Evolutionary conservation across 257 asterid genomes (phyloP), one percentile per base, ranked within the genome.

Genomic region (Ocimum tenuiflorum): DNA sequence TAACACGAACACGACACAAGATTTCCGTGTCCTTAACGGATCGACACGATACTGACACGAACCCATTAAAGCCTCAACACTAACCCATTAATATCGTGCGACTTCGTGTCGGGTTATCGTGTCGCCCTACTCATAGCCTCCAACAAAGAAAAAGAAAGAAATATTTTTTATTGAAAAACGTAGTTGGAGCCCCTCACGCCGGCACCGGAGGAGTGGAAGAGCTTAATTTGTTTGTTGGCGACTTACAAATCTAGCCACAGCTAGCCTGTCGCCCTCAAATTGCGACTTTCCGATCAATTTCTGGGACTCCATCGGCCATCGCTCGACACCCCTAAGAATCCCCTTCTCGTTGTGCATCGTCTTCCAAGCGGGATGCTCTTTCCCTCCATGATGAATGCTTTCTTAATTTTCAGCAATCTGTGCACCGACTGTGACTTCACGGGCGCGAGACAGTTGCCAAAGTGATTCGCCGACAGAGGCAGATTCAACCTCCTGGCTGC

Each of bases 191-290:
- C n/a, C n/a, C n/a, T n/a, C n/a, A n/a, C n/a, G n/a, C n/a, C n/a
- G n/a, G n/a, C n/a, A n/a, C n/a, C n/a, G n/a, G n/a, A n/a, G n/a
- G n/a, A n/a, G n/a, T n/a, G n/a, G n/a, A n/a, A n/a, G n/a, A n/a
- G n/a, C n/a, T n/a, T n/a, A n/a, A n/a, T n/a, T n/a, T n/a, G n/a
- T n/a, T n/a, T n/a, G n/a, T n/a, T n/a, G 11, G 59, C 73, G 14
- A 72, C 81, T 13, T 79, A 79, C 4, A 79, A 67, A 65, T 79
- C 83, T 24, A 79, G 75, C 10, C 79, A 22, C 7, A 81, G 83
- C 49, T 79, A 79, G 0, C 83, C 83, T 19, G 81, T 81, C 41
- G 75, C 81, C 12, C 81, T 81, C 22, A 75, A 75, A 0, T 75
- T 74, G 13, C 81, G 72, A n/a, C 42, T 79, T 79, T 0, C 83